phyloP scores from a whole-genome alignment of 805 yeast genomes.

The Phaffomyces antillensis region DNA sequence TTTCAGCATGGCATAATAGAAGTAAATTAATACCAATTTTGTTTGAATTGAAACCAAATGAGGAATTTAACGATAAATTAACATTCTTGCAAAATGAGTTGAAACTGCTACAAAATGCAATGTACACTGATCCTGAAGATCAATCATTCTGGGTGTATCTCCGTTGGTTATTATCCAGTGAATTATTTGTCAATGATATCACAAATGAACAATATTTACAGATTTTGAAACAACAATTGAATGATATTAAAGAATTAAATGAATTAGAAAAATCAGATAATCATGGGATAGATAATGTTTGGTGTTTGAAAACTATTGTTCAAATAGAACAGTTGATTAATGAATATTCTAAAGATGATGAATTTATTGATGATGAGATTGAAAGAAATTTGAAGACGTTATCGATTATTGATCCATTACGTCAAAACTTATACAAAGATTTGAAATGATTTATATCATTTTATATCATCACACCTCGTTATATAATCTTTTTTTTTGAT shows the following conservation, averaged over 20 bases:
- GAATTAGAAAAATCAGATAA: slow-evolving; percentile 58
- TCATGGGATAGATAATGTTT: slow-evolving; percentile 50
- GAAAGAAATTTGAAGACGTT: slow-evolving; percentile 34
- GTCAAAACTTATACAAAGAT: slow-evolving; percentile 52
- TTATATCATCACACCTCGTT: slow-evolving; percentile 22
- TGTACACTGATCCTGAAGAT: slow-evolving; percentile 90
- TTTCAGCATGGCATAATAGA: slow-evolving; percentile 94
- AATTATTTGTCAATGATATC: slow-evolving; percentile 22
- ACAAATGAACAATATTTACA: slow-evolving; percentile 26
- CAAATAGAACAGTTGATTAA: slow-evolving; percentile 33
- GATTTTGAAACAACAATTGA: slow-evolving; percentile 39
- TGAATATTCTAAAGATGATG: slow-evolving; percentile 9
- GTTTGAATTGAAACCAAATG: slow-evolving; percentile 23
- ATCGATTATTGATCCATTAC: slow-evolving; percentile 53
- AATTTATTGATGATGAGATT: slow-evolving; percentile 23
- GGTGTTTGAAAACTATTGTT: slow-evolving; percentile 68
- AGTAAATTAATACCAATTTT: slow-evolving; percentile 57
- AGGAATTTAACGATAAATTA: slow-evolving; percentile 24
- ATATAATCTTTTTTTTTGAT: slow-evolving; percentile 39
- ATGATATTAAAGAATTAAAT: slow-evolving; percentile 53
- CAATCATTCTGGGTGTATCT: slow-evolving; percentile 90
- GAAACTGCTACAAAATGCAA: slow-evolving; percentile 67
- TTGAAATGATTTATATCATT: slow-evolving; percentile 5
- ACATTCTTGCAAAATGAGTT: slow-evolving; percentile 50
- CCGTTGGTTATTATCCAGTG: slow-evolving; percentile 59